These are phyloP conservation scores for Lepiota brunneoincarnata DNA, from an alignment of 768 basidiomycete genomes.

Conservation along the genomic window DNA sequence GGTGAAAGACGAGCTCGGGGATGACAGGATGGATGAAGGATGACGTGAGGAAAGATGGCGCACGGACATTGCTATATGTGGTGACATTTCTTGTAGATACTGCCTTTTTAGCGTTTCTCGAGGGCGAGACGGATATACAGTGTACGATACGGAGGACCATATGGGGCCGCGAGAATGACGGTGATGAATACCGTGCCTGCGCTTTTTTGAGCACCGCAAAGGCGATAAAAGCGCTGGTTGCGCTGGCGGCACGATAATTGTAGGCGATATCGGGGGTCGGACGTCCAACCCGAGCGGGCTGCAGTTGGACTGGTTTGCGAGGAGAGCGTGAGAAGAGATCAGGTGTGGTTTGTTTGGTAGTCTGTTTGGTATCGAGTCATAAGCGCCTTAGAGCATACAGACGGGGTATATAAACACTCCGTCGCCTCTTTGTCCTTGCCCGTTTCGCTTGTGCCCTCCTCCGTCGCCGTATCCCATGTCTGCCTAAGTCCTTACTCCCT, in stretches of 20 bases:
- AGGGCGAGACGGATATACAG: constrained; percentile 7
- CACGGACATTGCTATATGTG: constrained; percentile 21
- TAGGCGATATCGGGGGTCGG: constrained; percentile 7
- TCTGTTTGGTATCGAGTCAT: constrained; percentile 19
- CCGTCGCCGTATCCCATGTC: constrained; percentile 15
- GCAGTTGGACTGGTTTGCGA: constrained; percentile 12
- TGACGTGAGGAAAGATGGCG: constrained; percentile 30
- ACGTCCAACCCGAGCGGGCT: not conserved
- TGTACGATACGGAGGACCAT: constrained; percentile 8
- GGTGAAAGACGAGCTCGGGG: constrained; percentile 54
- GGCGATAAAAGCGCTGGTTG: not conserved
- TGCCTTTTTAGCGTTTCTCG: constrained; percentile 5
- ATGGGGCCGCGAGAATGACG: not conserved
- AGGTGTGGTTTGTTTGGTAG: constrained; percentile 14
- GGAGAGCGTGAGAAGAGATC: constrained; percentile 6
- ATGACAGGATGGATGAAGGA: constrained; percentile 76
- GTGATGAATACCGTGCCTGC: not conserved
- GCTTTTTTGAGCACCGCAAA: not conserved
- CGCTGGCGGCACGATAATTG: too few species aligned
- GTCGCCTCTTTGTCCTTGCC: constrained; percentile 17
- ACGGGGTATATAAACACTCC: constrained; percentile 26
- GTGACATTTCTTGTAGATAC: constrained; percentile 34
- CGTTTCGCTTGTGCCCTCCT: constrained; percentile 17
- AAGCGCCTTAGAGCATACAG: constrained; percentile 4
- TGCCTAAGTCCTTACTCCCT: constrained; percentile 17